Evolutionary conservation across 179 eudicot species (phyloP), one percentile per base, ranked within the genome.

Genomic region (Spinacia oleracea): DNA sequence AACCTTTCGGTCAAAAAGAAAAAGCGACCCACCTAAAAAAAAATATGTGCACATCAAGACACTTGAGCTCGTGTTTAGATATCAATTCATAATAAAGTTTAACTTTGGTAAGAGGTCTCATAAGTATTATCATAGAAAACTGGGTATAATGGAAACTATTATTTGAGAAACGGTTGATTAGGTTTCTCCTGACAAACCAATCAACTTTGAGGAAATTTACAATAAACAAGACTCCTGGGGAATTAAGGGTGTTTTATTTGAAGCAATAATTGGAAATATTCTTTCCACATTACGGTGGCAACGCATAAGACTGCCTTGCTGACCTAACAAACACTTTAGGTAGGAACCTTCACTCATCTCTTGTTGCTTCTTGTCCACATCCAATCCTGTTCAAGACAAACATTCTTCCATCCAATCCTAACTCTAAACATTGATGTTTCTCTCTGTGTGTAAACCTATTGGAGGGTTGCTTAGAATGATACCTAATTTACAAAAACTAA

Each of bases 1-100:
- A 70, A 88, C 86, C 88, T 90, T 93, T 42, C 94, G 89, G 72
- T 93, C 90, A 85, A 91, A 93, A 59, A 93, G 90, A 82, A 92
- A 88, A 42, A 89, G 89, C 40, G 94, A 88, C 63, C 97, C 97
- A 82, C 97, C 94, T 91, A 79, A 76, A 35, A 55, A 63, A 62
- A 43, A 70, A 43, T 29, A 75, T 9, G 68, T 23, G 58, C 53
- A 42, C 35, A 64, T 64, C 80, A 76, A 80, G 75, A 40, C 46
- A 69, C 25, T 32, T 55, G 55, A 72, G 78, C 80, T 76, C 80
- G 72, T 6, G 27, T 42, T 20, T 66, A 67, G 56, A 21, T 7
- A 81, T 67, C 71, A 35, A 21, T 20, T 65, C 70, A 25, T 60
- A 27, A 11, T 60, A 60, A 5, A 27, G 29, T 9, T 23, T 15